Base-by-base conservation (phyloP, 2,329 filamentous ascomycete species). In the Exserohilum rostratum region DNA sequence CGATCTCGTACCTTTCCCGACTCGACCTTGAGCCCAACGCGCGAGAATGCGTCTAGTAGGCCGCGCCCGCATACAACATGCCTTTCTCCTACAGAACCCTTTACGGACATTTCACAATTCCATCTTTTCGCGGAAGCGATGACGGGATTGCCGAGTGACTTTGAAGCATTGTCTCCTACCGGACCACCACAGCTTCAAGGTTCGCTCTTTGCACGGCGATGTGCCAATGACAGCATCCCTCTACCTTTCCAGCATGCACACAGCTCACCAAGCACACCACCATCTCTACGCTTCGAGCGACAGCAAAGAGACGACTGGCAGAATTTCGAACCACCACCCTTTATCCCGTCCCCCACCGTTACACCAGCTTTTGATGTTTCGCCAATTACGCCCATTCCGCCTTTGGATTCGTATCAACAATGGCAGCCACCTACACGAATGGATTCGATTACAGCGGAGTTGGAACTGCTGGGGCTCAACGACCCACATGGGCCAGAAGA, bases 61-160 rank as follows among this genome's bases (percentile, higher is more conserved):
- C 65, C 66, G 38, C 67, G 70, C 43, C 70, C 71, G 22, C 68
- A 73, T 35, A 71, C 53, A 17, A 47, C 71, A 9, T 73, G 69
- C 65, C 53, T 73, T 6, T 73, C 72, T 12, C 68, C 69, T 0
- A 72, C 68, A 2, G 72, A 75, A 30, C 65, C 73, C 10, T 74
- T 76, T 46, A 64, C 68, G 7, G 68, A 74, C 48, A 55, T 67
- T 11, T 69, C 70, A 9, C 70, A 77, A 29, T 74, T 74, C 31
- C 72, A 73, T 33, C 66, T 76, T 1, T 77, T 77, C 40, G 75
- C 69, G 18, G 73, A 76, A 64, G 75, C 75, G 15, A 77, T 72
- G 11, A 70, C 67, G 29, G 72, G 73, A 0, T 62, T 76, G 7
- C 61, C 69, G 13, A 63, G 63, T 22, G 67, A 68, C 20, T 58